Conservation (phyloP, 2,329 filamentous ascomycete genomes). For the Pseudofabraea citricarpa region DNA sequence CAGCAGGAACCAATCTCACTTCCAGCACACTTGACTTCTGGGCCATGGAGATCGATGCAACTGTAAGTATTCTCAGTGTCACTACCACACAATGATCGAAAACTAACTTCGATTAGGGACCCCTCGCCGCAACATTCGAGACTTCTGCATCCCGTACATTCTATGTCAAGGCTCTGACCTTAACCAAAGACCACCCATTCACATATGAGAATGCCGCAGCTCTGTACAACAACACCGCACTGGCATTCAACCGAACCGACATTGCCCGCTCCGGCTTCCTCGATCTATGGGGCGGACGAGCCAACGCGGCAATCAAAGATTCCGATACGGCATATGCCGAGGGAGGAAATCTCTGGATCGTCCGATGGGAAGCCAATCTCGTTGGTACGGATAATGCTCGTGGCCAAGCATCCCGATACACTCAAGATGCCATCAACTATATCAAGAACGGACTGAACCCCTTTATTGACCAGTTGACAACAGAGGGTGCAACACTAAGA, state of each 20-base stretch:
- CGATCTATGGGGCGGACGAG: conserved; percentile 12
- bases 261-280: conserved; percentile 6
- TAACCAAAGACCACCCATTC: conserved; percentile 7
- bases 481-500: conserved; percentile 4
- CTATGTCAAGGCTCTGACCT: conserved; percentile 7
- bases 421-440: conserved; percentile 6
- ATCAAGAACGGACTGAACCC: conserved; percentile 8
- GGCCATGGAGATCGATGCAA: conserved; percentile 3
- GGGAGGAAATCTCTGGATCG: conserved; percentile 12
- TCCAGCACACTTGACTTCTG: conserved; percentile 8
- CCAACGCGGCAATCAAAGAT: conserved; percentile 3
- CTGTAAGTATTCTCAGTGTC: neutral
- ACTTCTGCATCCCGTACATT: conserved; percentile 1
- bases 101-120: neutral
- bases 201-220: conserved; percentile 7
- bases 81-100: neutral
- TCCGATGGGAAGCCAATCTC: conserved; percentile 9
- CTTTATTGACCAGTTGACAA: conserved; percentile 7
- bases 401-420: neutral
- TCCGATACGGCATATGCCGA: conserved; percentile 6
- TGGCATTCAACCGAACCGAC: conserved; percentile 10
- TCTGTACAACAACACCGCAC: conserved; percentile 5
- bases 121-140: conserved; percentile 5
- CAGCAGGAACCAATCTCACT: conserved; percentile 3
- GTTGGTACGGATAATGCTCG: neutral